Base-by-base conservation (phyloP, 1,284 basidiomycete species). In the Bothia castanella region DNA sequence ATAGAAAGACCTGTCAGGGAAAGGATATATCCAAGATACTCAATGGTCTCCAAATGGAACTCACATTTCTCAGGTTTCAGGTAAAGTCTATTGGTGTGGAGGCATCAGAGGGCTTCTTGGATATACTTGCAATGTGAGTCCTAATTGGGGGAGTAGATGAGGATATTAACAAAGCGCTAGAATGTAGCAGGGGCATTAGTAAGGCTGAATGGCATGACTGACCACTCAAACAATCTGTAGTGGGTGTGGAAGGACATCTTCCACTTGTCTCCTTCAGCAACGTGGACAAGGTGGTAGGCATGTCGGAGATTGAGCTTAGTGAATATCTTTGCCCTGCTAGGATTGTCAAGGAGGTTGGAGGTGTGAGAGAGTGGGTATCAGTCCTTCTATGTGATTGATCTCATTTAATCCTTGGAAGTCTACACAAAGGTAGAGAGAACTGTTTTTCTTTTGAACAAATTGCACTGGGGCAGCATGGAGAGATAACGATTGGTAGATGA, bases 1-100 rank as follows among this genome's bases (percentile, higher is more conserved):
- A 35, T 56, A 1, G 38, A 36, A 3, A 50, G 31, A 0, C 43
- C 20, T 2, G 35, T 2, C 3, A 29, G 5, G 12, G 25, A 2
- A 20, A 38, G 3, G 7, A 9, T 5, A 19, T 42, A 53, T 3
- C 49, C 47, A 0, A 75, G 59, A 58, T 69, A 76, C 3, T 69
- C 59, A 1, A 60, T 49, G 2, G 47, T 13, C 1, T 45, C 11
- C 0, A 40, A 16, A 20, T 60, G 42, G 42, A 66, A 72, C 16
- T 61, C 37, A 25, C 68, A 71, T 46, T 72, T 71, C 34, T 59
- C 52, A 0, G 52, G 31, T 29, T 71, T 69, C 14, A 42, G 6
- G 12, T 48, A 57, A 0, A 72, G 60, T 0, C 41, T 16, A 10
- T 61, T 14, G 7, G 55, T 36, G 0, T 53, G 40, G 9, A 74